Conservation (phyloP, 345 rosid genomes). For the Anacardium occidentale region DNA sequence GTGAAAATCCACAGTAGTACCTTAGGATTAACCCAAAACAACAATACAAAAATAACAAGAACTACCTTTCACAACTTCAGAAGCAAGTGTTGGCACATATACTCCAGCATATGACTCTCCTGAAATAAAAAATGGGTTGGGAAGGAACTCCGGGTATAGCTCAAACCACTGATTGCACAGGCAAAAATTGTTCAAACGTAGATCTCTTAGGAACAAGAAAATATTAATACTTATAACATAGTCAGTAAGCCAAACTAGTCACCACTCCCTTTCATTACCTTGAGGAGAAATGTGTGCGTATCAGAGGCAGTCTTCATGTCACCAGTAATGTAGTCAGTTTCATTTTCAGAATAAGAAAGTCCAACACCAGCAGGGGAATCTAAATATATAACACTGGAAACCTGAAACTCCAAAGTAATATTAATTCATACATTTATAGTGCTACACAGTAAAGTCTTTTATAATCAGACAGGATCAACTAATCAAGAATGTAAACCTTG, state of each 20-base stretch:
- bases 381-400: slow-evolving; percentile 72
- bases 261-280: slow-evolving; percentile 41
- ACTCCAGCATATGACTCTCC: slow-evolving; percentile 98
- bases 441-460: not conserved
- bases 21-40: slow-evolving; percentile 7
- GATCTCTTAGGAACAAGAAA: slow-evolving; percentile 11
- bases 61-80: slow-evolving; percentile 68
- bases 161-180: slow-evolving; percentile 68
- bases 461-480: not conserved
- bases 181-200: slow-evolving; percentile 3
- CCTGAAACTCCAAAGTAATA: slow-evolving; percentile 38
- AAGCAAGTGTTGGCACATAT: slow-evolving; percentile 81
- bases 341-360: slow-evolving; percentile 59
- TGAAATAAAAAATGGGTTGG: slow-evolving; percentile 72
- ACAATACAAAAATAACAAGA: slow-evolving; percentile 12
- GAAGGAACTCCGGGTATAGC: slow-evolving; percentile 70
- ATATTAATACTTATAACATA: not conserved
- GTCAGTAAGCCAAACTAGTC: not conserved
- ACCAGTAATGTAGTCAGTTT: slow-evolving; percentile 54
- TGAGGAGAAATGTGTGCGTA: slow-evolving; percentile 62
- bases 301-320: slow-evolving; percentile 70
- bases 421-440: not conserved
- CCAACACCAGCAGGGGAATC: slow-evolving; percentile 97
- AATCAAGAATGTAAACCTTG: slow-evolving; percentile 50
- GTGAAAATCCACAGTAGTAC: slow-evolving; percentile 2